Percentiles rank a stretch among this genome's conserved stretches.
These are phyloP conservation scores for Mycena galericulata DNA, from an alignment of 768 basidiomycete genomes.

Conservation along the genomic window DNA sequence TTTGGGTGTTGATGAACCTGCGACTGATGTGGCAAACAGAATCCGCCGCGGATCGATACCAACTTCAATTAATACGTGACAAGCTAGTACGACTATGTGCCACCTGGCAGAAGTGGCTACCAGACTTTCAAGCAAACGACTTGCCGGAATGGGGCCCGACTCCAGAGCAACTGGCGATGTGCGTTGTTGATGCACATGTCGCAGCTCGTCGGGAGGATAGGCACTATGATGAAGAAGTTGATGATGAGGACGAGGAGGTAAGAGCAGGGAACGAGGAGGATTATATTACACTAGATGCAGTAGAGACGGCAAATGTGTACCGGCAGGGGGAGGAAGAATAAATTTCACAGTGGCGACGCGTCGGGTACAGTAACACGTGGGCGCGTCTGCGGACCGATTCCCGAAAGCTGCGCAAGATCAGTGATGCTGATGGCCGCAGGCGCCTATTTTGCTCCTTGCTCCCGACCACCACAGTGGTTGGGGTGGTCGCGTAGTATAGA, in stretches of 20 bases:
- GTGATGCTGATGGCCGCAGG: no score
- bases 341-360: no score
- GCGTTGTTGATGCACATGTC: not conserved
- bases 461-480: no score
- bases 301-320: not conserved
- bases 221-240: not conserved
- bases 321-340: not conserved
- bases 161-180: not conserved
- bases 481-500: no score
- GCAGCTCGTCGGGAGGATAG: not conserved
- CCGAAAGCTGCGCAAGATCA: no score
- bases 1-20: not conserved
- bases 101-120: conserved; percentile 5
- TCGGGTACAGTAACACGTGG: no score
- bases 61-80: not conserved
- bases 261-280: not conserved
- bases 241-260: not conserved
- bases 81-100: conserved; percentile 3
- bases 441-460: no score
- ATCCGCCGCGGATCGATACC: conserved; percentile 5
- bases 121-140: not conserved
- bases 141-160: not conserved
- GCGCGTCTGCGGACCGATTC: no score
- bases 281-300: not conserved
- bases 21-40: not conserved